phyloP scores from a whole-genome alignment of 192 early-diverging fungal species.

The Coemansia sp. region DNA sequence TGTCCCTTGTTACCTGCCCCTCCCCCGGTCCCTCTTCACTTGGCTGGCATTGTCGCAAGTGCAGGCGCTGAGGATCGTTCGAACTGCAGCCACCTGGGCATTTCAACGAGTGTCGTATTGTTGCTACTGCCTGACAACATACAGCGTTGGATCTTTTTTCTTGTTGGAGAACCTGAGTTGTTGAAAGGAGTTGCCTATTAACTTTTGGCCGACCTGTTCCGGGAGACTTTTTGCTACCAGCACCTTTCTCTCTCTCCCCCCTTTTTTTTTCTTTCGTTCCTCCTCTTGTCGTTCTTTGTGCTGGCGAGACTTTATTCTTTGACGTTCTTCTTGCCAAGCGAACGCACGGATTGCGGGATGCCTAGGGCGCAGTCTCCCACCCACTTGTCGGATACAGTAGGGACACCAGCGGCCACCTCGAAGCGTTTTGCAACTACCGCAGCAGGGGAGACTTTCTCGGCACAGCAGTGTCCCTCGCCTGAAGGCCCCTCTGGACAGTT shows the following conservation, averaged over 20 bases:
- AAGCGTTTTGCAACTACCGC: neutral
- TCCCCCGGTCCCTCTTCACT: neutral
- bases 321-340: neutral
- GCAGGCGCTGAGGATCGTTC: neutral
- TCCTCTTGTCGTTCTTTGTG: neutral
- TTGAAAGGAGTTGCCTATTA: neutral
- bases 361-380: constrained; percentile 1
- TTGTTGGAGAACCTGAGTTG: neutral
- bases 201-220: neutral
- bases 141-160: neutral
- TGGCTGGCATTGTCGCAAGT: neutral
- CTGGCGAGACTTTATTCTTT: neutral
- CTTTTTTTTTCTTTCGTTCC: neutral
- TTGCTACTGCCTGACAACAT: neutral
- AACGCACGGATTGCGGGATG: neutral
- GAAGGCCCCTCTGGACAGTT: constrained; percentile 2
- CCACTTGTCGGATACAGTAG: neutral
- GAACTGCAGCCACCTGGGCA: neutral
- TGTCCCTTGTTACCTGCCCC: neutral
- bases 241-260: neutral
- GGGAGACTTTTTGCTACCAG: constrained; percentile 7
- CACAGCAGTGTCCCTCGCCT: constrained; percentile 5
- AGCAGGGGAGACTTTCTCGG: constrained; percentile 1
- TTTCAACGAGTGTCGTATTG: neutral
- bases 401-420: neutral